Evolutionary conservation across 2,329 filamentous ascomycete genomes (phyloP), one percentile per base, ranked within the genome.

Genomic region (Diaporthe australafricana): DNA sequence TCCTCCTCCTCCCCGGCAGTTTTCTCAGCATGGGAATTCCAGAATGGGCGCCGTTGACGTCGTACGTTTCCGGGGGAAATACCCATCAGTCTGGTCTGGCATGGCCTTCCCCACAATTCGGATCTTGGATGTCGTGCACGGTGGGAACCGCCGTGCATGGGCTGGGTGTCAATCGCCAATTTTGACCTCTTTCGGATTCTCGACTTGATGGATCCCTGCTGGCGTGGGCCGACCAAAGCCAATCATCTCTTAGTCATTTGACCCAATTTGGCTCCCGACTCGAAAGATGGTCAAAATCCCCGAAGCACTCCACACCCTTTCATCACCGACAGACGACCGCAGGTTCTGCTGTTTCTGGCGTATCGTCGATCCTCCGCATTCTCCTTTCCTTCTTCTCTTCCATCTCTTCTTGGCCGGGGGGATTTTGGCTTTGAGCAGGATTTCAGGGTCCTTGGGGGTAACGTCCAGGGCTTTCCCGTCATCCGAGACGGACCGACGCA

Each of bases 61-160:
- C 60, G 60, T 50, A 30, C 11, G 42, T 40, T 47, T 40, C 45
- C 45, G 40, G 50, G 65, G 62, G 32, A n/a, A 71, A 48, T 60
- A 32, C n/a, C 69, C 48, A 52, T 68, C 30, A 57, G 25, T 40
- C 20, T 47, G 40, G 27, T 65, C 68, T 42, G 47, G 68, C n/a
- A 56, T 42, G 47, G 68, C n/a, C 38, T 63, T 63, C 68, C 63
- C 72, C 72, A 68, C 53, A 48, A 50, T 50, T 73, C 35, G 69
- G 63, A 73, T 73, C 56, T 72, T 48, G 52, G n/a, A 57, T 62
- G 53, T 72, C 42, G 27, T 66, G 50, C 53, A 57, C 52, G 53
- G 42, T 52, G 35, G 53, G n/a, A 40, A 35, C 27, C 32, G 56
- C n/a, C 60, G 42, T 50, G 32, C 20, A 17, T 14, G 4, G 35